These are phyloP conservation scores for Fusarium sterilihyphosum DNA, from an alignment of 2,329 filamentous ascomycete genomes.

Conservation along the genomic window DNA sequence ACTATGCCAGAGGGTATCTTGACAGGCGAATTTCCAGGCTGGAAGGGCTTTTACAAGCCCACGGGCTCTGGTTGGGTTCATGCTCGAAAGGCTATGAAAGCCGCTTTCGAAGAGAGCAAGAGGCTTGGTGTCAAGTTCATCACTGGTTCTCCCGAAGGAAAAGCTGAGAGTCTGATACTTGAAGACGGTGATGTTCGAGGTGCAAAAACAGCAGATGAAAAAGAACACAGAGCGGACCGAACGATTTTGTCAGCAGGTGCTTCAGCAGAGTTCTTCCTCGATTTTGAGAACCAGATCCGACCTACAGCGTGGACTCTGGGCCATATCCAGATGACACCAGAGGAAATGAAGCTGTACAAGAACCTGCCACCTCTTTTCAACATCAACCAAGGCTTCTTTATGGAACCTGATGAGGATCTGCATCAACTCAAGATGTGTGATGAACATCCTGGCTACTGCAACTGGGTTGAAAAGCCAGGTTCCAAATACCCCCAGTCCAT, in stretches of 20 bases:
- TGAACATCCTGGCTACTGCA: conserved; percentile 30
- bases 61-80: conserved; percentile 26
- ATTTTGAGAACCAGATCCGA: conserved; percentile 34
- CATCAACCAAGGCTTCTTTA: conserved; percentile 31
- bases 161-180: background rate
- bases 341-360: conserved; percentile 15
- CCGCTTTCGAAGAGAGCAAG: conserved; percentile 24
- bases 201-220: conserved; percentile 12
- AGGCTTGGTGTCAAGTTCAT: conserved; percentile 24
- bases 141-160: conserved; percentile 4
- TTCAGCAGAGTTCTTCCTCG: conserved; percentile 20
- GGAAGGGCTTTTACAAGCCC: conserved; percentile 25
- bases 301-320: conserved; percentile 25
- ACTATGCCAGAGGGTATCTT: conserved; percentile 25
- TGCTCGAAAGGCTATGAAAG: conserved; percentile 23
- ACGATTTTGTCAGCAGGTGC: conserved; percentile 1
- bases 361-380: conserved; percentile 29
- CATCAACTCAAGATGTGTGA: conserved; percentile 33
- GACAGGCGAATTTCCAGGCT: conserved; percentile 18
- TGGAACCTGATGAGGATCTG: conserved; percentile 30
- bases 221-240: conserved; percentile 14
- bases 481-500: background rate
- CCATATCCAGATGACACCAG: conserved; percentile 26
- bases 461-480: conserved; percentile 11
- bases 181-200: conserved; percentile 22